Evolutionary conservation across 352 stramenopile species (phyloP), one percentile per base, ranked within the genome.

Genomic region (Peronospora destructor): DNA sequence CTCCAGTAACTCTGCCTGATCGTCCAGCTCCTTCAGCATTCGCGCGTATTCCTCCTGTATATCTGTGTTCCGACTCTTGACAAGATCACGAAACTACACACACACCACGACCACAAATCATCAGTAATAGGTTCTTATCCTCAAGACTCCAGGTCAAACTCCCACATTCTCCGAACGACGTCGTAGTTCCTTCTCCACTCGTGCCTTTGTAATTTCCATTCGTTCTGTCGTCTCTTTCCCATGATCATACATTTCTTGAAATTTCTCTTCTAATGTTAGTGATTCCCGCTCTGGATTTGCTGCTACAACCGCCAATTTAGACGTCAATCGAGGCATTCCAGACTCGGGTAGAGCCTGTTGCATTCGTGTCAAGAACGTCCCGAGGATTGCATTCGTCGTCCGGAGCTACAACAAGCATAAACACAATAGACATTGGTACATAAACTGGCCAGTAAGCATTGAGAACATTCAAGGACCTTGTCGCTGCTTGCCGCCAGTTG

Each of bases 11-110:
- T 72, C 73, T 0, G 61, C 66, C 46, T 86, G 74, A 45, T 88
- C 77, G 13, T 89, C 78, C 29, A 87, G 53, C 36, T 87, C 73
- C 45, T 77, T 76, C 7, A 87, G 63, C 73, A 89, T 85, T 11
- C 75, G 75, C 37, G 73, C 68, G 40, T 85, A 89, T 47, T 85
- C 73, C 26, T 87, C 75, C 59, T 88, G 78, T 17, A 89, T 76
- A 49, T 84, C 75, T 4, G 60, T 79, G 40, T 89, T 89, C 48
- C 77, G 67, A 25, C 64, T 89, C 34, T 73, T 79, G 11, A 89
- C 59, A 6, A 87, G 57, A 10, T 83, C 67, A 14, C 58, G 68
- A 43, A 87, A 85, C 71, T 89, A 53, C 23, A 34, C 13, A 56
- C 28, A 55, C 17, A n/a, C n/a, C n/a, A n/a, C n/a, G n/a, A n/a